A percentile compares a stretch with the other conserved stretches of the same genome.
phyloP scores from a whole-genome alignment of 805 yeast genomes.

The Teunomyces aglyptinius region DNA sequence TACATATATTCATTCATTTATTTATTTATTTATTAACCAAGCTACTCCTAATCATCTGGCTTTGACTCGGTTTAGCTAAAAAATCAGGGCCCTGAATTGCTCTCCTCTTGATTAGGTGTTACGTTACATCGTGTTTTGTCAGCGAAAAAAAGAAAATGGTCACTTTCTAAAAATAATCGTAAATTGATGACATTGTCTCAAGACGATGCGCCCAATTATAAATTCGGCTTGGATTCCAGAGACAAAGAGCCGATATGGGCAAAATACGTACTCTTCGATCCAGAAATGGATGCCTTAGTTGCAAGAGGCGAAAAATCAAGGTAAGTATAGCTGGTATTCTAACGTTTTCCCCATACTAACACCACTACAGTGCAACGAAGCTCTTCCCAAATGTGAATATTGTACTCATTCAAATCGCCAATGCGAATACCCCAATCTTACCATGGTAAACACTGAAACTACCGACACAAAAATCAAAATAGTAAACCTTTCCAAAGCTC shows the following conservation, averaged over 20 bases:
- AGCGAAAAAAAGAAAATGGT: not conserved
- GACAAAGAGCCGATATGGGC: not conserved
- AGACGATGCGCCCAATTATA: not conserved
- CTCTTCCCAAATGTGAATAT: constrained; percentile 32
- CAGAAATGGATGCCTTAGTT: constrained; percentile 32
- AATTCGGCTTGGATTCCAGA: not conserved
- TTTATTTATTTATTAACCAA: too few species aligned
- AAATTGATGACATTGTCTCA: not conserved
- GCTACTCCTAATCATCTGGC: too few species aligned
- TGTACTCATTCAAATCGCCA: constrained; percentile 25
- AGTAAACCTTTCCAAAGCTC: constrained; percentile 7
- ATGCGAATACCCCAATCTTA: constrained; percentile 13
- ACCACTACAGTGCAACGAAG: constrained; percentile 29
- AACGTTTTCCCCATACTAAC: not conserved
- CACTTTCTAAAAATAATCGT: not conserved
- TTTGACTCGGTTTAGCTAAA: too few species aligned
- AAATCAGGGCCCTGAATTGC: too few species aligned
- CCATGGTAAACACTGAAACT: not conserved
- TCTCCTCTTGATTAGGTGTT: not conserved
- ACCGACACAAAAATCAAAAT: not conserved
- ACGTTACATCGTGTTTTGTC: not conserved
- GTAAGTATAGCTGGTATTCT: constrained; percentile 16
- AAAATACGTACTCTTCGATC: constrained; percentile 10
- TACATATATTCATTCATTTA: too few species aligned
- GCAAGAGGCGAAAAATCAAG: constrained; percentile 30